These are phyloP conservation scores for Diaporthe ampelina DNA, from an alignment of 2,329 filamentous ascomycete species.

Conservation along the genomic window DNA sequence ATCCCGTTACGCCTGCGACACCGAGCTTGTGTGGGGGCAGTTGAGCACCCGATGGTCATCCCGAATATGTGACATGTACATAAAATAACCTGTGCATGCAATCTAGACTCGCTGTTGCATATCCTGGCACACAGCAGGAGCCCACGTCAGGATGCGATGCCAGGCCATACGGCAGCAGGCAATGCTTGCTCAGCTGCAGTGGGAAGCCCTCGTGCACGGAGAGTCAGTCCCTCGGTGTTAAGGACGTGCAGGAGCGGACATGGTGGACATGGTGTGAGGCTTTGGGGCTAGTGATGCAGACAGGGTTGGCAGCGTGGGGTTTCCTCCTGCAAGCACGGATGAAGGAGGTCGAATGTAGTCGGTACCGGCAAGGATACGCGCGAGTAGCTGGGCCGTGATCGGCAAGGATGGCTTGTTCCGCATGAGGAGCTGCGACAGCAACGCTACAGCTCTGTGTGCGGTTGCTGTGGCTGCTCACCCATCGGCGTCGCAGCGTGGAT, in stretches of 20 bases:
- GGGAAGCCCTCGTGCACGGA: slow-evolving; percentile 7
- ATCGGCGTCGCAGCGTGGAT: slow-evolving; percentile 27
- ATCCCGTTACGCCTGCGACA: slow-evolving; percentile 13
- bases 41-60: slow-evolving; percentile 16
- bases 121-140: slow-evolving; percentile 23
- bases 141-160: slow-evolving; percentile 19
- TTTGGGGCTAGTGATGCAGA: slow-evolving; percentile 28
- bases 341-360: slow-evolving; percentile 24
- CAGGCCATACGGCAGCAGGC: slow-evolving; percentile 7
- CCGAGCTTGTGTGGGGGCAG: slow-evolving; percentile 18
- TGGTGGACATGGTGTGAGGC: slow-evolving; percentile 28
- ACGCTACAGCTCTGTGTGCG: neutral
- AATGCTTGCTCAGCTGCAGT: slow-evolving; percentile 16
- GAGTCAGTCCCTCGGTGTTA: slow-evolving; percentile 24
- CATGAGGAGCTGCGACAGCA: slow-evolving; percentile 20
- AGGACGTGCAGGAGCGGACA: slow-evolving; percentile 12
- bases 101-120: slow-evolving; percentile 20
- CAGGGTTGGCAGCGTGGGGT: slow-evolving; percentile 36
- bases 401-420: slow-evolving; percentile 37
- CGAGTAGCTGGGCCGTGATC: slow-evolving; percentile 34
- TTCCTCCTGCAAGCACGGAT: slow-evolving; percentile 37
- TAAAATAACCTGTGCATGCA: slow-evolving; percentile 6
- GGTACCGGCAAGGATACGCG: slow-evolving; percentile 28
- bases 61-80: slow-evolving; percentile 16
- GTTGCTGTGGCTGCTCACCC: slow-evolving; percentile 13